Percentiles rank a stretch among this genome's conserved stretches.
Conservation (phyloP, 2,329 filamentous ascomycete genomes). For the Pyrenophora seminiperda region DNA sequence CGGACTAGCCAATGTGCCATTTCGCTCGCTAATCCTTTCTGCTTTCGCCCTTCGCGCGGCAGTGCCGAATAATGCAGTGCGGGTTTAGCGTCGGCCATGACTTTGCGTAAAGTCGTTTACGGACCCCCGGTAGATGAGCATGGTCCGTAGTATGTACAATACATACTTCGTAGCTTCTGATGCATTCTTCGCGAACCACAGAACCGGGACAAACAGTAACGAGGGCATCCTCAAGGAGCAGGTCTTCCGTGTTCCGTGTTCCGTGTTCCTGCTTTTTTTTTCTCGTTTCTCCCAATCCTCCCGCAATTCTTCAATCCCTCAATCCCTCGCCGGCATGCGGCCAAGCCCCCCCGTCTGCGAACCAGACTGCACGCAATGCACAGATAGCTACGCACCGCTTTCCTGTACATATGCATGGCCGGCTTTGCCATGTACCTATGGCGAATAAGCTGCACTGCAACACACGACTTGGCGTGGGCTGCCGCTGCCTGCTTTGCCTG, state of each 20-base stretch:
- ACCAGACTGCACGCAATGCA: not conserved
- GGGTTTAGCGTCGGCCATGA: slow-evolving; percentile 4
- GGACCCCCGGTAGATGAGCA: slow-evolving; percentile 6
- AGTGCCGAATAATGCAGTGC: slow-evolving; percentile 10
- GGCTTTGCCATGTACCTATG: not conserved
- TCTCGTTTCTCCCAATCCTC: slow-evolving; percentile 14
- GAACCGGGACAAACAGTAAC: slow-evolving; percentile 6
- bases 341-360: slow-evolving; percentile 1
- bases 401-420: not conserved
- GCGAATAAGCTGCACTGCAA: no score
- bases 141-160: no score
- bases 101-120: not conserved
- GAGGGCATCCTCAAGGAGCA: slow-evolving; percentile 14
- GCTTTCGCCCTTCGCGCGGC: slow-evolving; percentile 6
- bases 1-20: not conserved
- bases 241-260: slow-evolving; percentile 11
- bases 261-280: slow-evolving; percentile 15
- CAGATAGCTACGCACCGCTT: no score
- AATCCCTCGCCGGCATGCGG: slow-evolving; percentile 8
- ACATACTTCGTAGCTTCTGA: not conserved
- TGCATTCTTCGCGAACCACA: slow-evolving; percentile 10
- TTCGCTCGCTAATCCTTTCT: not conserved
- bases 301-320: slow-evolving; percentile 19
- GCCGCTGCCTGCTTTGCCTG: no score
- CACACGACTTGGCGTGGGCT: no score